Evolutionary conservation across 1,284 basidiomycete genomes (phyloP), one percentile per base, ranked within the genome.

Genomic region (Anthracocystis panici-leucophaei): DNA sequence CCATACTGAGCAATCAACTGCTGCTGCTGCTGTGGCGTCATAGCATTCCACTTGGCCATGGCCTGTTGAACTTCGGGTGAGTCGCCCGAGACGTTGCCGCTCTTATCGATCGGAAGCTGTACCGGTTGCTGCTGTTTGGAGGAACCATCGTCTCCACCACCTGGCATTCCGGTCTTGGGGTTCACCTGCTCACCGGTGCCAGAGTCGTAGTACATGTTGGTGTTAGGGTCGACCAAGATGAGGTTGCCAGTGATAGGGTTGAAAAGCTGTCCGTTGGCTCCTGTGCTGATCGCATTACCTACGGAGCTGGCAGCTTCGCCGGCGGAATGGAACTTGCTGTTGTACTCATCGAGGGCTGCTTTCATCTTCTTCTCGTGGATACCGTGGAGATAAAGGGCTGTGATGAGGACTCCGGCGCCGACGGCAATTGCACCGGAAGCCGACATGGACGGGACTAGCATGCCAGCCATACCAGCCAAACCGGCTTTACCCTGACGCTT

Each of bases 1-100:
- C 68, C 68, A 31, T 71, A 71, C 29, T 71, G 57, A 10, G 25
- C 31, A 31, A 65, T 11, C 31, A 74, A 10, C 51, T 68, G 65
- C n/a, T 74, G 71, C 51, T 74, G 71, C 42, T 74, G 50, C 27
- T 65, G 54, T 1, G 71, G 71, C 4, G 61, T 40, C 71, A 68
- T 65, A 2, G 44, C 11, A 10, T 62, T 65, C 71, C 71, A 74
- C 45, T 61, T 48, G 18, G 27, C 44, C 71, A 68, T 38, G 1
- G 71, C 71, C 29, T 65, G 38, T 27, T 74, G 65, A 18, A 62
- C 57, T 14, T 62, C 41, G 3, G 71, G 62, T 21, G 53, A 56
- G n/a, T 71, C 35, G 12, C 49, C 56, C 1, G 65, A 52, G 11
- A 67, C 23, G 25, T 54, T 46, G 2, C 70, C 60, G 8, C 18